These are phyloP conservation scores for Ophiocordyceps camponoti-floridani DNA, from an alignment of 2,329 filamentous ascomycete species.

Conservation along the genomic window DNA sequence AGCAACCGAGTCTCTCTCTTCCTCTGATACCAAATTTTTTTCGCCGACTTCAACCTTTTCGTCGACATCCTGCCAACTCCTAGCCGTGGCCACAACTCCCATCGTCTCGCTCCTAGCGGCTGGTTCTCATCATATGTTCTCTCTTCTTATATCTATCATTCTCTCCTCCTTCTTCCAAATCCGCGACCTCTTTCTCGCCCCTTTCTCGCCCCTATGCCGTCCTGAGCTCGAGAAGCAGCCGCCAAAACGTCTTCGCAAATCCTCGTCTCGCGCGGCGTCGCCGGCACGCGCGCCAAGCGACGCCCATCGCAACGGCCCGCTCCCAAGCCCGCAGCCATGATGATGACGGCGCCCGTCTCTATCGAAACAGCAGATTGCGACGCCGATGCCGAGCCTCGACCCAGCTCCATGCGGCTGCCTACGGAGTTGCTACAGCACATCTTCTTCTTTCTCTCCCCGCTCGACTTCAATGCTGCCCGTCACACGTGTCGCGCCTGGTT, in stretches of 20 bases:
- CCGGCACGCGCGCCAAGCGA: conserved; percentile 4
- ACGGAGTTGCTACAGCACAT: conserved; percentile 20
- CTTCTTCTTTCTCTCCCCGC: conserved; percentile 13
- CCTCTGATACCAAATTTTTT: no score
- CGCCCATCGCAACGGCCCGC: neutral
- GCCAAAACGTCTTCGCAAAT: conserved; percentile 12
- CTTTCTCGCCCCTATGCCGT: neutral
- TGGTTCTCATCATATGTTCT: neutral
- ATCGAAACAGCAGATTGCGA: neutral
- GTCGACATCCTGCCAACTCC: neutral
- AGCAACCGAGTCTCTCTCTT: neutral
- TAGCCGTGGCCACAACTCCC: neutral
- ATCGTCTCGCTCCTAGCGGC: no score
- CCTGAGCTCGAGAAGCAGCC: conserved; percentile 2
- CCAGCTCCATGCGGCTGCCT: conserved; percentile 11
- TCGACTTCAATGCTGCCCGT: conserved; percentile 39
- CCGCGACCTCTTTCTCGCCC: neutral
- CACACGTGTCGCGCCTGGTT: conserved; percentile 44
- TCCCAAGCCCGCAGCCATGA: conserved; percentile 3
- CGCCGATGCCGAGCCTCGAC: neutral
- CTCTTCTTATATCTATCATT: neutral
- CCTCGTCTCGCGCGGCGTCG: conserved; percentile 10
- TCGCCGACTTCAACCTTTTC: no score
- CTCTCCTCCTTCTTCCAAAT: neutral
- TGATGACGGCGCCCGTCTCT: conserved; percentile 4